Conservation (phyloP, 805 yeast genomes). For the Lipomyces mesembrius region DNA sequence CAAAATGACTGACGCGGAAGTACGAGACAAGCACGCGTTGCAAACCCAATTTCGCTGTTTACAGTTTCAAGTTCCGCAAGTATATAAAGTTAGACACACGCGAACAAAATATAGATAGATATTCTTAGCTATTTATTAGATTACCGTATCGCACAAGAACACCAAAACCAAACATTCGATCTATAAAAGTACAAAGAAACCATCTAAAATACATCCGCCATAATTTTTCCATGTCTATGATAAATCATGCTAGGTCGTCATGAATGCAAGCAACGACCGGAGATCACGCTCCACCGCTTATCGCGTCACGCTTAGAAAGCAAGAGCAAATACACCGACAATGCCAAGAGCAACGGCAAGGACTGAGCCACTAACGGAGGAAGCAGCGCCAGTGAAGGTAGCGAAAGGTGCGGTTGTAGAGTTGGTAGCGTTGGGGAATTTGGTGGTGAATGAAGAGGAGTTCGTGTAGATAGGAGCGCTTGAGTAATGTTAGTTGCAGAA, state of each 20-base stretch:
- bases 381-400: slow-evolving; percentile 39
- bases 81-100: too few species aligned
- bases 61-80: too few species aligned
- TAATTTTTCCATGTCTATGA: background rate
- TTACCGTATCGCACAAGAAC: background rate
- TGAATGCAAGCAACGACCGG: background rate
- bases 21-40: too few species aligned
- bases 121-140: background rate
- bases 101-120: background rate
- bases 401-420: slow-evolving; percentile 38
- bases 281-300: background rate
- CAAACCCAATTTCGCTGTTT: too few species aligned
- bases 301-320: background rate
- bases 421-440: slow-evolving; percentile 28
- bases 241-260: background rate
- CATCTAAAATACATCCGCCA: background rate
- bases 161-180: background rate
- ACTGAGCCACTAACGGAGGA: slow-evolving; percentile 28
- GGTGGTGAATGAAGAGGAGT: slow-evolving; percentile 13
- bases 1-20: too few species aligned
- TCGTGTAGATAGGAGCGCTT: slow-evolving; percentile 25
- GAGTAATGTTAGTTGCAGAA: background rate
- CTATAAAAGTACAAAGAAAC: background rate
- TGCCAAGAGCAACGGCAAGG: slow-evolving; percentile 38
- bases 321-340: slow-evolving; percentile 39